Evolutionary conservation across 2,329 filamentous ascomycete genomes (phyloP).

Genomic region (Passalora sequoiae): DNA sequence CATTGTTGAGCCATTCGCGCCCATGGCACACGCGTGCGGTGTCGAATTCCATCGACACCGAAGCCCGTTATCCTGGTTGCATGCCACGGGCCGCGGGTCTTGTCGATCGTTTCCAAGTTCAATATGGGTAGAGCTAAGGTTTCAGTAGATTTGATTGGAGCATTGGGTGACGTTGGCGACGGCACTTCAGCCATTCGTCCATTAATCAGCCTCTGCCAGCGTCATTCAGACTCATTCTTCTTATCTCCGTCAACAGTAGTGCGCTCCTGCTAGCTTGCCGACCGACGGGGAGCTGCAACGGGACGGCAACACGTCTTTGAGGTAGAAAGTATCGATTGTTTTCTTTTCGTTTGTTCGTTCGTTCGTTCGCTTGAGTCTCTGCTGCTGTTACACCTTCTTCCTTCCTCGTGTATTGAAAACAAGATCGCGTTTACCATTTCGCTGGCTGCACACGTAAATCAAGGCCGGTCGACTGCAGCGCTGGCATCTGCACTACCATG

Average conservation of each 20-base stretch:
- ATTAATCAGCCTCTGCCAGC: neutral
- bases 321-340: neutral
- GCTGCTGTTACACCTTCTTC: neutral
- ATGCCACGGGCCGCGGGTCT: too few species aligned
- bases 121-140: too few species aligned
- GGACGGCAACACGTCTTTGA: neutral
- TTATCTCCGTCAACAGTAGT: neutral
- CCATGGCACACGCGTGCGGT: too few species aligned
- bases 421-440: neutral
- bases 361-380: neutral
- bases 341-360: neutral
- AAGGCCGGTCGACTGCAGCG: neutral
- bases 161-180: too few species aligned
- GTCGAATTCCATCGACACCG: too few species aligned
- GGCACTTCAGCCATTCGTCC: too few species aligned
- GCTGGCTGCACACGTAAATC: too few species aligned
- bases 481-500: slow-evolving; percentile 1
- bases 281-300: neutral
- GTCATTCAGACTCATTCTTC: neutral
- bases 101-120: too few species aligned
- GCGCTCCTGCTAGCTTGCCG: neutral
- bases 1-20: too few species aligned
- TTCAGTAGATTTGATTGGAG: too few species aligned
- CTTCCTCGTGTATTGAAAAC: neutral
- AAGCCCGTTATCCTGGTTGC: too few species aligned